phyloP scores from a whole-genome alignment of 768 basidiomycete genomes.

The Tricholoma bakamatsutake region DNA sequence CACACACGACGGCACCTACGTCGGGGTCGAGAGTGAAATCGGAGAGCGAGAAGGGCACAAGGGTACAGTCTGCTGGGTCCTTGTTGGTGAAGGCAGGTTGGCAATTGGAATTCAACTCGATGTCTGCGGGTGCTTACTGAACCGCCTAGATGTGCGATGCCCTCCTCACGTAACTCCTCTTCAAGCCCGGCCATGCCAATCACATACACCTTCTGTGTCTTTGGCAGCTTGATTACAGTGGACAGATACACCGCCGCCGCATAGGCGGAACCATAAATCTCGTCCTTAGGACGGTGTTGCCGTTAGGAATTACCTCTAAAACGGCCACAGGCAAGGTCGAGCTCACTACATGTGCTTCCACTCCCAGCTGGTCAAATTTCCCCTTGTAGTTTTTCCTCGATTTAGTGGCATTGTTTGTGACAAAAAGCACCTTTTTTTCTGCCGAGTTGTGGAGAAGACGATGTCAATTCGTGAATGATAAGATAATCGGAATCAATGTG shows the following conservation, averaged over 20 bases:
- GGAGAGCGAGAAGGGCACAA: constrained; percentile 60
- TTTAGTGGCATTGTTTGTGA: constrained; percentile 97
- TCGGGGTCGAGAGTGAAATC: constrained; percentile 70
- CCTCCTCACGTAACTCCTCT: constrained; percentile 88
- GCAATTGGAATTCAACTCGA: neutral
- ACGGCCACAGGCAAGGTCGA: neutral
- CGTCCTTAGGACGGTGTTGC: constrained; percentile 55
- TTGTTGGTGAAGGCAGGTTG: constrained; percentile 23
- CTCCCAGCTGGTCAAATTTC: constrained; percentile 87
- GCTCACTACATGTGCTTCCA: constrained; percentile 79
- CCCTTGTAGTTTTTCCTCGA: constrained; percentile 81
- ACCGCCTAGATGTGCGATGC: constrained; percentile 75
- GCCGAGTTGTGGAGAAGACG: constrained; percentile 9
- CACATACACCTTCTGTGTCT: constrained; percentile 91
- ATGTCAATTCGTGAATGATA: neutral
- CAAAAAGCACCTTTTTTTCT: constrained; percentile 87
- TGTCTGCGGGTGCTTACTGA: constrained; percentile 47
- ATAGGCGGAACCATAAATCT: constrained; percentile 95
- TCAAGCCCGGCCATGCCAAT: constrained; percentile 90
- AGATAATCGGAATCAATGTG: neutral
- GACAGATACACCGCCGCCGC: constrained; percentile 69
- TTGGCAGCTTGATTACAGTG: constrained; percentile 82
- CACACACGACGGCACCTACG: constrained; percentile 93
- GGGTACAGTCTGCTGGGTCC: constrained; percentile 82
- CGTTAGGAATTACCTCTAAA: neutral